A percentile compares a stretch with the other conserved stretches of the same genome.
Conservation (phyloP, 768 basidiomycete genomes). For the Suillus discolor region DNA sequence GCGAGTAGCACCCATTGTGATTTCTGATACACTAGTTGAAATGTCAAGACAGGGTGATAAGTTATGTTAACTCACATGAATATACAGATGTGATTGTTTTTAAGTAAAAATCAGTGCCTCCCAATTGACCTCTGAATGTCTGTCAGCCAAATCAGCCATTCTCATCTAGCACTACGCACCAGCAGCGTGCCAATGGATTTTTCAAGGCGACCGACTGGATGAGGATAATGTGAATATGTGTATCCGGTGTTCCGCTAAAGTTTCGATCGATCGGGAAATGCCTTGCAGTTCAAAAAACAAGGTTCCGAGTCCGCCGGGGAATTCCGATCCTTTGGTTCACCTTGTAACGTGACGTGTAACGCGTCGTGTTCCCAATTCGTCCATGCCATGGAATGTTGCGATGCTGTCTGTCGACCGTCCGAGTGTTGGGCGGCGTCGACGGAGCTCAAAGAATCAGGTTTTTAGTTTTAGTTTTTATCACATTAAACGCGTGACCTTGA, state of each 20-base stretch:
- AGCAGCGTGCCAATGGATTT: constrained; percentile 87
- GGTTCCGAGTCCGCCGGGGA: constrained; percentile 28
- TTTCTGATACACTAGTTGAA: constrained; percentile 18
- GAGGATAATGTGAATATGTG: constrained; percentile 17
- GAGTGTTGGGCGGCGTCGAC: constrained; percentile 40
- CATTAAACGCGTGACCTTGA: background rate
- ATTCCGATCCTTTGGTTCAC: constrained; percentile 12
- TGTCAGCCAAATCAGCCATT: constrained; percentile 11
- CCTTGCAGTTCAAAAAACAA: constrained; percentile 33
- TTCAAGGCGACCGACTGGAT: constrained; percentile 72
- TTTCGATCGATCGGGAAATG: constrained; percentile 25
- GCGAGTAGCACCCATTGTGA: constrained; percentile 88
- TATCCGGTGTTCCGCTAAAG: constrained; percentile 19
- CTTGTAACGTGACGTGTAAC: constrained; percentile 7
- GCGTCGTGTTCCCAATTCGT: constrained; percentile 6
- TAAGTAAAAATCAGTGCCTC: constrained; percentile 64
- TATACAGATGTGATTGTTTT: constrained; percentile 22
- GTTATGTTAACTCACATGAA: constrained; percentile 28
- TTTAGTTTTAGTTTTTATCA: background rate
- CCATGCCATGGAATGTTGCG: constrained; percentile 81
- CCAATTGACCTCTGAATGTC: constrained; percentile 83
- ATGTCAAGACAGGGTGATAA: background rate
- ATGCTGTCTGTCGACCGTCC: constrained; percentile 63
- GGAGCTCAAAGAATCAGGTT: constrained; percentile 10
- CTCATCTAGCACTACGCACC: constrained; percentile 43